phyloP scores from a whole-genome alignment of 192 early-diverging fungal species.

The Umbelopsis ramanniana region DNA sequence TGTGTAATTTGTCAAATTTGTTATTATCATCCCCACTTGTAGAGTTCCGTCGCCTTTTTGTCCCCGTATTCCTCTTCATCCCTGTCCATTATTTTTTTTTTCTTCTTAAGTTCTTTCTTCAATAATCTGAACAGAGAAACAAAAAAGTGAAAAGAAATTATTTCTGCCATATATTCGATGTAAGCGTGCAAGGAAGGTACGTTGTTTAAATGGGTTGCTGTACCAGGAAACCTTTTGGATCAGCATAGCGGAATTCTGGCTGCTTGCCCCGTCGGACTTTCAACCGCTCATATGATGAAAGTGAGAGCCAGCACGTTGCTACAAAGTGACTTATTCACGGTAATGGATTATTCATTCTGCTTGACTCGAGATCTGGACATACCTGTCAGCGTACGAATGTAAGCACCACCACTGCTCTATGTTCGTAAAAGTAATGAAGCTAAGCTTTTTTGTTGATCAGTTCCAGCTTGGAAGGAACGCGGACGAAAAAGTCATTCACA shows the following conservation, averaged over 20 bases:
- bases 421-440: neutral
- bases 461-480: conserved; percentile 42
- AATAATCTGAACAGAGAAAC: neutral
- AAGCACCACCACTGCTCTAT: conserved; percentile 13
- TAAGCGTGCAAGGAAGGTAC: too few relatives aligned
- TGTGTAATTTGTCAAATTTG: conserved; percentile 5
- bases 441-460: conserved; percentile 16
- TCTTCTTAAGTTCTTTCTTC: neutral
- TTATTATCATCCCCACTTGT: conserved; percentile 19
- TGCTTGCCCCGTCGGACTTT: neutral
- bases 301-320: neutral
- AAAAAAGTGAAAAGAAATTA: too few relatives aligned
- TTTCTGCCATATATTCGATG: too few relatives aligned
- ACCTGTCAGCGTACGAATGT: conserved; percentile 68
- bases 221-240: too few relatives aligned
- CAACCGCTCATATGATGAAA: neutral
- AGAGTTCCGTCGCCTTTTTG: conserved; percentile 3
- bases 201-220: too few relatives aligned
- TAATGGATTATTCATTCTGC: conserved; percentile 75
- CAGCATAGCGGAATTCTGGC: too few relatives aligned
- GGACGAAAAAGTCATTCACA: conserved; percentile 32
- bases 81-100: conserved; percentile 3
- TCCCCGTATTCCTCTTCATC: neutral
- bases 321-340: neutral
- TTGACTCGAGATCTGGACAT: conserved; percentile 67